These are phyloP conservation scores for Iodosphaeria phyllophila DNA, from an alignment of 2,329 filamentous ascomycete species.

Conservation along the genomic window DNA sequence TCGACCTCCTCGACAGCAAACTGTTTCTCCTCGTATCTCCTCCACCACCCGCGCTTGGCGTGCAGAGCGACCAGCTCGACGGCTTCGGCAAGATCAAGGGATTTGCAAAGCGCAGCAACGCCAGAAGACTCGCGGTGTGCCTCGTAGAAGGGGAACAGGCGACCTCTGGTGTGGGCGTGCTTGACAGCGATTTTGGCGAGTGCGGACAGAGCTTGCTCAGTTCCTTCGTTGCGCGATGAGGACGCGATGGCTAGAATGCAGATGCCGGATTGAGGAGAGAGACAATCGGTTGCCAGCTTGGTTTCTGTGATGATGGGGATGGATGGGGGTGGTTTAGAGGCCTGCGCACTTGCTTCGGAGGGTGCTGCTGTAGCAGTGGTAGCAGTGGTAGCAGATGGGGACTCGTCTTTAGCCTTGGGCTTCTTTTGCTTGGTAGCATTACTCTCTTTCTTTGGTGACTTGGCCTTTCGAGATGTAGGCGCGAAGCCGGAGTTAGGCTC, in stretches of 20 bases:
- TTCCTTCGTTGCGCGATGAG: constrained; percentile 25
- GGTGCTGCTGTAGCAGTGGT: constrained; percentile 7
- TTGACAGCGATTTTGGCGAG: constrained; percentile 63
- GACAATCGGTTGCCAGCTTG: constrained; percentile 50
- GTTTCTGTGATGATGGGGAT: constrained; percentile 47
- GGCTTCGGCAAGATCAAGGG: constrained; percentile 41
- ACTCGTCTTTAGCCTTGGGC: constrained; percentile 14
- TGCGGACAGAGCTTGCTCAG: constrained; percentile 38
- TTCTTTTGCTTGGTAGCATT: constrained; percentile 19
- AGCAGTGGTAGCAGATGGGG: too few relatives aligned
- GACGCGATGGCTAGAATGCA: constrained; percentile 66
- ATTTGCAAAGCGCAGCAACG: constrained; percentile 31
- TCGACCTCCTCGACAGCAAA: constrained; percentile 49
- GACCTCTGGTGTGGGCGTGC: constrained; percentile 43
- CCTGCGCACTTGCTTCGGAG: constrained; percentile 23
- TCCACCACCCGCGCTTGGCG: constrained; percentile 73
- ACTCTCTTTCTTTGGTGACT: constrained; percentile 21
- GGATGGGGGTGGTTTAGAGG: constrained; percentile 37
- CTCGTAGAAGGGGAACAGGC: constrained; percentile 69
- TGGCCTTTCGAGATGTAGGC: constrained; percentile 9
- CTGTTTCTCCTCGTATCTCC: constrained; percentile 41
- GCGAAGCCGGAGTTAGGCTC: constrained; percentile 56
- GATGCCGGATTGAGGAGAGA: constrained; percentile 58
- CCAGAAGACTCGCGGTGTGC: constrained; percentile 45
- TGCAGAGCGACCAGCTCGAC: constrained; percentile 70